A percentile compares a stretch with the other conserved stretches of the same genome.
Evolutionary conservation across 2,329 filamentous ascomycete genomes (phyloP).

Genomic region (Phyllosticta capitalensis): DNA sequence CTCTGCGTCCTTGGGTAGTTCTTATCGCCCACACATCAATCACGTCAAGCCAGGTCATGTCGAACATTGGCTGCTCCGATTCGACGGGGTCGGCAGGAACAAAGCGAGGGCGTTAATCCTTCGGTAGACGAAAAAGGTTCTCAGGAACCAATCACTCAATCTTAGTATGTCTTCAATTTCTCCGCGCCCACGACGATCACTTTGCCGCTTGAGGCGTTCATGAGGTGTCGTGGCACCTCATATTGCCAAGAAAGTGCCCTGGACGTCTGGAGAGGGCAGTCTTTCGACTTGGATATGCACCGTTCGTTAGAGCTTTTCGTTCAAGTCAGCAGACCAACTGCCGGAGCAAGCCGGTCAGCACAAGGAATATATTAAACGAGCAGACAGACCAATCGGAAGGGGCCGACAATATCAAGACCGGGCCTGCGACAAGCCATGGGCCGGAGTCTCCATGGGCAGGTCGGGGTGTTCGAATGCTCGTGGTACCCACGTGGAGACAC

Average conservation of each 20-base stretch:
- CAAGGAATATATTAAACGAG: neutral
- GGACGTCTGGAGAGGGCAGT: neutral
- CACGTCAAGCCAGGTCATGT: neutral
- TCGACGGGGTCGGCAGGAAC: neutral
- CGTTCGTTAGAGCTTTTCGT: neutral
- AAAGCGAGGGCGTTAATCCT: neutral
- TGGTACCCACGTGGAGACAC: too few species aligned
- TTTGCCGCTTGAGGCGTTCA: neutral
- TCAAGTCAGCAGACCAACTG: neutral
- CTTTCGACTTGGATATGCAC: neutral
- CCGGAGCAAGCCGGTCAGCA: neutral
- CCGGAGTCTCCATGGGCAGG: neutral
- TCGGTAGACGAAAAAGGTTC: neutral
- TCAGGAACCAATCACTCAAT: neutral
- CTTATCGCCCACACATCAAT: neutral
- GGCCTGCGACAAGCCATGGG: neutral
- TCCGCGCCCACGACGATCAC: neutral
- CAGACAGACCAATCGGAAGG: neutral
- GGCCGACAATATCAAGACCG: neutral
- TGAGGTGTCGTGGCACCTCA: neutral
- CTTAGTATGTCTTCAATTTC: neutral
- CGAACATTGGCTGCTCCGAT: neutral
- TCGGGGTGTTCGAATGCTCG: neutral
- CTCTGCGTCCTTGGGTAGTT: neutral
- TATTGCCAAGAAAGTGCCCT: neutral